phyloP scores from a whole-genome alignment of 2,329 filamentous ascomycete species.

The Penicillium thymicola region DNA sequence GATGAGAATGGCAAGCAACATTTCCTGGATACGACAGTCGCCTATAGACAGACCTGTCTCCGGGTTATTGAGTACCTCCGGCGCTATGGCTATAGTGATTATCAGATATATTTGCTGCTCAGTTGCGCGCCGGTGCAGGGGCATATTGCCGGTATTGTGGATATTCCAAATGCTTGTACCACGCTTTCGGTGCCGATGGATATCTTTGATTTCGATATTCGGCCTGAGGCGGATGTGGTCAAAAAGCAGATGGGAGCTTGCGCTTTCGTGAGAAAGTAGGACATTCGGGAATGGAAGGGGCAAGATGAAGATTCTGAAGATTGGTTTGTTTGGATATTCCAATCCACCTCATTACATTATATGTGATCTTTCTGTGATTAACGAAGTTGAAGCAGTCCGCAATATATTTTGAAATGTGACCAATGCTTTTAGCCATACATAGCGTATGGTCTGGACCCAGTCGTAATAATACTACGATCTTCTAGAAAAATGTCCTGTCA shows the following conservation, averaged over 20 bases:
- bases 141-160: slow-evolving; percentile 83
- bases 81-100: slow-evolving; percentile 65
- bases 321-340: neutral
- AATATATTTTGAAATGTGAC: neutral
- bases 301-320: neutral
- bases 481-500: neutral
- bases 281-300: neutral
- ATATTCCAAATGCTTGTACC: slow-evolving; percentile 88
- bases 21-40: slow-evolving; percentile 80
- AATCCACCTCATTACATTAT: neutral
- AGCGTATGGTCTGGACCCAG: neutral
- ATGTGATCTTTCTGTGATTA: neutral
- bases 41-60: slow-evolving; percentile 77
- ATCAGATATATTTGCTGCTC: slow-evolving; percentile 82
- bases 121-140: slow-evolving; percentile 85
- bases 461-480: neutral
- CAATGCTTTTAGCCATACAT: neutral
- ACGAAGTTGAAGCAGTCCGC: neutral
- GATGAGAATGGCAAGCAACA: slow-evolving; percentile 87
- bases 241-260: slow-evolving; percentile 69
- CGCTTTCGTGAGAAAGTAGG: slow-evolving; percentile 54
- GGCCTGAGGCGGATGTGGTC: slow-evolving; percentile 59
- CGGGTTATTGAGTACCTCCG: slow-evolving; percentile 76
- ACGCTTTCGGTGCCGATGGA: slow-evolving; percentile 86
- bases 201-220: slow-evolving; percentile 92